phyloP scores from a whole-genome alignment of 306 rosid genomes.

The Trifolium subterraneum region DNA sequence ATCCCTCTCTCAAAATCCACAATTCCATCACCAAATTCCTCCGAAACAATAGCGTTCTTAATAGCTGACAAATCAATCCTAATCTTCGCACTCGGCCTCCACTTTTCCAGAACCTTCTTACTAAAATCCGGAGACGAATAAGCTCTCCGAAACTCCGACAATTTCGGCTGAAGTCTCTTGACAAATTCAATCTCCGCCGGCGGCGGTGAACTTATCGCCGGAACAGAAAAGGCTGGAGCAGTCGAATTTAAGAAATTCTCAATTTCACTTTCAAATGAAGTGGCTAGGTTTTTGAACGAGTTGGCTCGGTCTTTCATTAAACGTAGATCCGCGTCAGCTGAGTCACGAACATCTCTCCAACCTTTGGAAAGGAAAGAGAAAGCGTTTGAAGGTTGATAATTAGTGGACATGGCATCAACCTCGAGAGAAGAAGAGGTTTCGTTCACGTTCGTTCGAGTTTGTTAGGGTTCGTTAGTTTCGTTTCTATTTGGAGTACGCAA shows the following conservation, averaged over 20 bases:
- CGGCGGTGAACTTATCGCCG: slow-evolving; percentile 66
- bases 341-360: slow-evolving; percentile 90
- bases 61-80: slow-evolving; percentile 89
- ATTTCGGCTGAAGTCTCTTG: slow-evolving; percentile 81
- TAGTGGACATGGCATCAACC: slow-evolving; percentile 45
- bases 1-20: slow-evolving; percentile 57
- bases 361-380: slow-evolving; percentile 90
- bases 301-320: slow-evolving; percentile 89
- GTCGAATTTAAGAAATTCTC: slow-evolving; percentile 83
- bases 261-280: slow-evolving; percentile 88
- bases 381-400: slow-evolving; percentile 63
- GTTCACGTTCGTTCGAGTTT: background rate
- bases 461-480: background rate
- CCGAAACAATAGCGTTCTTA: slow-evolving; percentile 76
- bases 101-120: slow-evolving; percentile 88
- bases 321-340: slow-evolving; percentile 94
- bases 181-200: slow-evolving; percentile 92
- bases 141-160: slow-evolving; percentile 74
- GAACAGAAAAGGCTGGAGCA: slow-evolving; percentile 60
- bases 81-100: slow-evolving; percentile 79
- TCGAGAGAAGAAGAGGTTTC: background rate
- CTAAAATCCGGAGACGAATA: slow-evolving; percentile 94
- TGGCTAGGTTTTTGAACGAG: slow-evolving; percentile 84
- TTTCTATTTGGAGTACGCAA: background rate
- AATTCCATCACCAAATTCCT: slow-evolving; percentile 60